phyloP scores from a whole-genome alignment of 2,329 filamentous ascomycete genomes.

The Stenocarpella maydis region DNA sequence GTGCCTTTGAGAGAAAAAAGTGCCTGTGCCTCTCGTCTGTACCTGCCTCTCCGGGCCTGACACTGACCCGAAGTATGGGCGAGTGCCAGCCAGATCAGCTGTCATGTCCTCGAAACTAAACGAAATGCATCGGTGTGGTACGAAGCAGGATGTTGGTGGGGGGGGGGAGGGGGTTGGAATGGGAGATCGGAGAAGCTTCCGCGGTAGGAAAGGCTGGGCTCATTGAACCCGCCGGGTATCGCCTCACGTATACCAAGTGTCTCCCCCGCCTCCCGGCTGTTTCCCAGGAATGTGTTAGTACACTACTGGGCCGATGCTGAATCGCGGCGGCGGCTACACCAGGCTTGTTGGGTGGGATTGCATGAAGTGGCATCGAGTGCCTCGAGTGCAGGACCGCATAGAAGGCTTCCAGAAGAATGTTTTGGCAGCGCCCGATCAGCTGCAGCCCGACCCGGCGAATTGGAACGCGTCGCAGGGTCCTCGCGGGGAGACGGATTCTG shows the following conservation, averaged over 20 bases:
- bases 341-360: no score
- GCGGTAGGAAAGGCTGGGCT: slow-evolving; percentile 17
- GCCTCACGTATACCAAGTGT: not conserved
- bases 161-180: not conserved
- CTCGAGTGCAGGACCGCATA: not conserved
- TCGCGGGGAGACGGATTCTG: slow-evolving; percentile 8
- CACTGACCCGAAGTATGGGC: not conserved
- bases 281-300: not conserved
- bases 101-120: not conserved
- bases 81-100: not conserved
- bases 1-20: not conserved
- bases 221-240: slow-evolving; percentile 3
- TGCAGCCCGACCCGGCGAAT: slow-evolving; percentile 21
- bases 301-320: not conserved
- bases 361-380: not conserved
- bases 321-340: not conserved
- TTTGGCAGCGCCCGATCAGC: slow-evolving; percentile 5
- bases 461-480: slow-evolving; percentile 1
- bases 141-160: not conserved
- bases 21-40: slow-evolving; percentile 11
- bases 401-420: slow-evolving; percentile 20
- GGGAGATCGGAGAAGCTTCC: slow-evolving; percentile 17
- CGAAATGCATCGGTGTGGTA: not conserved
- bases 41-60: slow-evolving; percentile 15
- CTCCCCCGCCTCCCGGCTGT: not conserved